Evolutionary conservation across 768 basidiomycete genomes (phyloP).

Genomic region (Boletus vinaceobasis): DNA sequence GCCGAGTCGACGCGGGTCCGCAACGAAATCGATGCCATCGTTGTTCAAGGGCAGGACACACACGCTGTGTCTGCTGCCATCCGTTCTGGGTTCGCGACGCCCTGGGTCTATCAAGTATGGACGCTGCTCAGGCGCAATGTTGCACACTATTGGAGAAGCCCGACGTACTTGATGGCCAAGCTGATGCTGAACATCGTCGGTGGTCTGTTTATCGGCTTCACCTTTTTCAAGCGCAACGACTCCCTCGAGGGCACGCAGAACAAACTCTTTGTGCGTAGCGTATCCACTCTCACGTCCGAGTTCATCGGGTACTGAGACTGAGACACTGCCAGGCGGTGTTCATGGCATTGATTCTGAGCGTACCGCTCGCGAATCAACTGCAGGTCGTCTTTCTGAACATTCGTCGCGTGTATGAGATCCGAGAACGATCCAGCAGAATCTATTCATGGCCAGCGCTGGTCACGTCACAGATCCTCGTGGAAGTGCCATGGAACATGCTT

Average conservation of each 20-base stretch:
- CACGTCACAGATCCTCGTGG: constrained; percentile 52
- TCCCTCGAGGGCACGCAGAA: constrained; percentile 59
- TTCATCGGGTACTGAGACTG: background rate
- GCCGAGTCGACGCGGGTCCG: constrained; percentile 39
- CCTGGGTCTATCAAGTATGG: constrained; percentile 48
- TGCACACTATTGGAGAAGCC: constrained; percentile 51
- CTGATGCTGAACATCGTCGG: constrained; percentile 49
- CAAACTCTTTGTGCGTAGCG: constrained; percentile 56
- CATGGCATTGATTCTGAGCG: constrained; percentile 49
- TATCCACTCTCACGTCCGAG: constrained; percentile 9
- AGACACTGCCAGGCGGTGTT: constrained; percentile 43
- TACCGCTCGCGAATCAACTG: constrained; percentile 59
- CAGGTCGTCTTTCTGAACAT: constrained; percentile 58
- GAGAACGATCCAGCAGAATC: constrained; percentile 62
- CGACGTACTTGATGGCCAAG: constrained; percentile 61
- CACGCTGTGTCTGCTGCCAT: constrained; percentile 37
- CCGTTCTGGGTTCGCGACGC: constrained; percentile 47
- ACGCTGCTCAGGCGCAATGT: constrained; percentile 45
- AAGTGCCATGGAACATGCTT: constrained; percentile 60
- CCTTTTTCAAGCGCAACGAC: constrained; percentile 56
- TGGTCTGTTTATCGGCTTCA: constrained; percentile 59
- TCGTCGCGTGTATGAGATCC: constrained; percentile 61
- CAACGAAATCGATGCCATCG: constrained; percentile 44
- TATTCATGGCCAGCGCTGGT: constrained; percentile 63
- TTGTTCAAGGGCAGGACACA: constrained; percentile 44